These are phyloP conservation scores for Diaporthe aspalathi DNA, from an alignment of 2,329 filamentous ascomycete genomes.

Conservation along the genomic window DNA sequence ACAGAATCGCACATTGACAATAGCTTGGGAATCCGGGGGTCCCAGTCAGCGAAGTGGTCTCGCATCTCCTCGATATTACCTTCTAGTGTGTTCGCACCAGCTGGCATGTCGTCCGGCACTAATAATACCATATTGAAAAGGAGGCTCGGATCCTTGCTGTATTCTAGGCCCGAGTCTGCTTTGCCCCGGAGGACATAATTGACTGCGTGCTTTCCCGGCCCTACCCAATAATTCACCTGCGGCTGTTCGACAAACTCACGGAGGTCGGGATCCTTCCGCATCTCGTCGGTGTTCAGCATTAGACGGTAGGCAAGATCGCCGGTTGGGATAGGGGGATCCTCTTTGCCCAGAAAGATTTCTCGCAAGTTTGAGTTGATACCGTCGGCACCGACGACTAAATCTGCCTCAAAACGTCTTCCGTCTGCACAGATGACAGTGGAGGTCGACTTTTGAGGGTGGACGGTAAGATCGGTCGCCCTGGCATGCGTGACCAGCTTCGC, in stretches of 20 bases:
- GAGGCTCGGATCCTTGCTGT: conserved; percentile 47
- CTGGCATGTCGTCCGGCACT: conserved; percentile 62
- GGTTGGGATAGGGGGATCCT: conserved; percentile 60
- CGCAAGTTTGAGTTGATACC: conserved; percentile 59
- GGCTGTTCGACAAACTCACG: conserved; percentile 57
- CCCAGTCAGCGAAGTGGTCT: conserved; percentile 66
- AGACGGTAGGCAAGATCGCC: conserved; percentile 64
- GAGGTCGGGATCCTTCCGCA: conserved; percentile 59
- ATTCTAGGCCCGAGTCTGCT: conserved; percentile 14
- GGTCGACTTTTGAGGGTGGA: conserved; percentile 46
- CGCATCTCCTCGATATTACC: conserved; percentile 62
- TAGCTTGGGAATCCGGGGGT: conserved; percentile 66
- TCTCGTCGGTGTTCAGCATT: conserved; percentile 56
- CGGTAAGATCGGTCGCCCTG: conserved; percentile 55
- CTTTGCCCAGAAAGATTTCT: conserved; percentile 56
- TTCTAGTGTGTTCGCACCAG: conserved; percentile 54
- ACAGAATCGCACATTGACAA: conserved; percentile 67
- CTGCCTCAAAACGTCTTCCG: conserved; percentile 51
- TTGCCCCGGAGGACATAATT: conserved; percentile 60
- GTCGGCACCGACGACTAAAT: conserved; percentile 61
- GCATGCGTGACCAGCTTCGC: conserved; percentile 57
- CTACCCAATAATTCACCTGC: conserved; percentile 64
- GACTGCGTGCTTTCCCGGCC: conserved; percentile 63
- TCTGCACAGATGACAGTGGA: conserved; percentile 54
- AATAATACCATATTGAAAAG: conserved; percentile 64